Percentiles rank a stretch among this genome's conserved stretches.
Conservation (phyloP, 176 grass and related monocot genomes). For the Bonia amplexicaulis region DNA sequence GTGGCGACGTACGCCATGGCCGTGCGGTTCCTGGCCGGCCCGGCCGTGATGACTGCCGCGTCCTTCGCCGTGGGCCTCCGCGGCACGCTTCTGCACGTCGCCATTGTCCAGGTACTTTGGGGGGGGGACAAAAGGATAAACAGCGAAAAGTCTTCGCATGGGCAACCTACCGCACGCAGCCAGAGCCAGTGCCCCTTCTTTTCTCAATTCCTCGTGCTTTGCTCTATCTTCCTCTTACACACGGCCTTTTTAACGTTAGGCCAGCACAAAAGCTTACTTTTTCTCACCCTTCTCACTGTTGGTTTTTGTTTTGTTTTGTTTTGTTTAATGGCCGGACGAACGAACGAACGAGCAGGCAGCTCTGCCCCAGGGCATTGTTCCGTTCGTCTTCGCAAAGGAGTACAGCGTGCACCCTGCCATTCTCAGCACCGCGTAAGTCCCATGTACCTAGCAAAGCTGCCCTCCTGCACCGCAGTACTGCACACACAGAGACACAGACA, state of each 20-base stretch:
- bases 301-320: background rate
- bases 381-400: constrained; percentile 98
- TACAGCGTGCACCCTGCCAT: constrained; percentile 96
- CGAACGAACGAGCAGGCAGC: constrained; percentile 54
- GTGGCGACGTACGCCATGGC: constrained; percentile 84
- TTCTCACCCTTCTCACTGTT: constrained; percentile 4
- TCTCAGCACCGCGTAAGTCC: constrained; percentile 90
- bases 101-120: constrained; percentile 83
- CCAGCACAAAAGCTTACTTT: constrained; percentile 27
- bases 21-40: constrained; percentile 76
- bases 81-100: constrained; percentile 87
- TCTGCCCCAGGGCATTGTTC: constrained; percentile 93
- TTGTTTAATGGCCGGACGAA: background rate
- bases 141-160: constrained; percentile 17
- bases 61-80: constrained; percentile 92
- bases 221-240: background rate
- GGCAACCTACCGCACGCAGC: background rate
- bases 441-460: background rate
- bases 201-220: background rate
- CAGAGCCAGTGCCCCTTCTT: background rate
- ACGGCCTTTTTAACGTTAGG: constrained; percentile 18
- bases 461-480: background rate
- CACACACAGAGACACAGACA: constrained; percentile 7
- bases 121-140: background rate
- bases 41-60: constrained; percentile 77